Base-by-base conservation (phyloP, 306 rosid species). In the Begonia masoniana region DNA sequence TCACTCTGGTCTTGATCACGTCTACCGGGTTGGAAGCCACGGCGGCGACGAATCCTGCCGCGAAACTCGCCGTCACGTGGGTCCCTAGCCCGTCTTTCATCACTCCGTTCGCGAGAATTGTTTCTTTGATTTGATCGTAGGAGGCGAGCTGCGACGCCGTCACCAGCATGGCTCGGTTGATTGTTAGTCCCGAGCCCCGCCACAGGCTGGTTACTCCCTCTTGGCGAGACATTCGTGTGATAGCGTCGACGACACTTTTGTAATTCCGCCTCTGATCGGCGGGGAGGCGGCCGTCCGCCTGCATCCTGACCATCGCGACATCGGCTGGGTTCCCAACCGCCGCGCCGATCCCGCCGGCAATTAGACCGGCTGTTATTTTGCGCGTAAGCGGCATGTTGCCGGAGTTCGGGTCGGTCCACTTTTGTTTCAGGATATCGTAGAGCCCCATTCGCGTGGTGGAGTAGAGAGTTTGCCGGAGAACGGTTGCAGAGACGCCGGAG, bases 401-500 rank as follows among this genome's bases (percentile, higher is more conserved):
- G 23, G 74, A 9, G 4, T 46, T 68, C 41, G 80, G 84, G 57
- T 77, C 81, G 15, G 94, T 50, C 94, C 89, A 84, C 11, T 74
- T 78, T 26, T 72, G 65, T 50, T 78, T 84, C 6, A 84, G 80
- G 8, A 81, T 53, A 39, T 84, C 94, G 57, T 84, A 84, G 47
- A 84, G 82, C 0, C 94, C 94, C 94, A 84, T 84, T 4, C 89
- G 79, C 42, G 94, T 84, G 47, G 94, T 84, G 51, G 94, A 84
- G 65, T 84, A 84, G 4, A 84, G 76, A 1, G 68, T 62, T 71
- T 84, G 94, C 12, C 89, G 86, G 74, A 84, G 89, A 43, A 84
- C 66, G 50, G 89, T 84, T 54, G 94, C 89, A 24, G 94, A 84
- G 5, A 84, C 76, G 21, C 94, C 88, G 43, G 88, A 76, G 69